Evolutionary conservation across 129 eudicot species (phyloP), one percentile per base, ranked within the genome.

Genomic region (Flaveria sonorensis): DNA sequence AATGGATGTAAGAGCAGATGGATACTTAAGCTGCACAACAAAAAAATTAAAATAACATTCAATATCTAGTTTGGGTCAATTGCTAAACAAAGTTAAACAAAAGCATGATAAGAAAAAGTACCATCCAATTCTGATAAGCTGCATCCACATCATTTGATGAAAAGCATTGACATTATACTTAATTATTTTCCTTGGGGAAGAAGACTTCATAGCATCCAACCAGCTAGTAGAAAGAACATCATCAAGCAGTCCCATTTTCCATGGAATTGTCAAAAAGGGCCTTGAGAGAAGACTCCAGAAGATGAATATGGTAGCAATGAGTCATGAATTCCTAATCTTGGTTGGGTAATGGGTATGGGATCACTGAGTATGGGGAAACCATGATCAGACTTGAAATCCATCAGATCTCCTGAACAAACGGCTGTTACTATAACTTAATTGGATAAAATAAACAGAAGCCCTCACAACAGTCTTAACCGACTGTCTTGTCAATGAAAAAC

Each of bases 161-260:
- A 30, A 61, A 56, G 84, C 94, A 13, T 65, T 18, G 79, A 76
- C 75, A 6, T 85, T 52, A 74, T 86, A 85, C 76, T 86, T 81
- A 2, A 81, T 40, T 62, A 72, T 8, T 79, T 79, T 88, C 70
- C 81, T 78, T 32, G 99, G 99, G 70, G 99, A 94, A 5, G 99
- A 94, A 36, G 96, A 89, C 82, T 83, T 89, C 99, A 94, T 94
- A 68, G 96, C 93, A 86, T 94, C 99, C 73, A 94, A 76, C 96
- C 91, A 90, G 73, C 84, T 60, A 68, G 72, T 39, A 10, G 86
- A 73, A 30, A 85, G 85, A 23, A 94, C 92, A 83, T 91, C 96
- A 70, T 91, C 96, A 6, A 91, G 85, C 7, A 87, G 64, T 32
- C n/a, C 92, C 96, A 42, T 94, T 73, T 78, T 94, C 88, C 97